phyloP scores from a whole-genome alignment of 1,284 basidiomycete genomes.

The Quambalaria eucalypti region DNA sequence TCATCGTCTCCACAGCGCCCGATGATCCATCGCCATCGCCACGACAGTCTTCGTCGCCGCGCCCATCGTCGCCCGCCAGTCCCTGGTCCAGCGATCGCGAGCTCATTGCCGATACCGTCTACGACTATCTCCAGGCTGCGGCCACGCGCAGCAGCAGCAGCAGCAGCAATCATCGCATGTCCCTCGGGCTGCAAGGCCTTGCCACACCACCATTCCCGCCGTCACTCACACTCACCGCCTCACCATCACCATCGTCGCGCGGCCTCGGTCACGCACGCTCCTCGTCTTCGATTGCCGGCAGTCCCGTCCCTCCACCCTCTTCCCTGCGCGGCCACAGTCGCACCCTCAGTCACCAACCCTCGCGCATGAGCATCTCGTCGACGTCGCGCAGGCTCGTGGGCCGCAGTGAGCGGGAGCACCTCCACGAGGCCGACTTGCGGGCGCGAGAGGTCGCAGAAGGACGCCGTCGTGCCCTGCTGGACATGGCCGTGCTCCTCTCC shows the following conservation, averaged over 20 bases:
- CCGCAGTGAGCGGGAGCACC: constrained; percentile 22
- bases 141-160: not conserved
- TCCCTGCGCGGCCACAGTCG: not conserved
- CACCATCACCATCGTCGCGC: not conserved
- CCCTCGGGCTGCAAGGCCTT: too few species aligned
- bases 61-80: not conserved
- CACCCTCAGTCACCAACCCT: not conserved
- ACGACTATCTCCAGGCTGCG: constrained; percentile 22
- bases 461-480: constrained; percentile 22
- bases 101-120: constrained; percentile 32
- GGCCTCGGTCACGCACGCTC: not conserved
- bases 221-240: too few species aligned
- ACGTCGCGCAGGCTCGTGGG: constrained; percentile 20
- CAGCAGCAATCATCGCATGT: not conserved
- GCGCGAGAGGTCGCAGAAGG: constrained; percentile 31
- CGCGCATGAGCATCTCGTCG: not conserved
- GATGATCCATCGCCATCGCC: constrained; percentile 5
- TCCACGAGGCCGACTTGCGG: constrained; percentile 31
- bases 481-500: constrained; percentile 31
- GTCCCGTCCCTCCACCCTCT: too few species aligned
- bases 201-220: too few species aligned
- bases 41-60: not conserved
- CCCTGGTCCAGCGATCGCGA: constrained; percentile 4
- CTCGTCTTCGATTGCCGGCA: too few species aligned
- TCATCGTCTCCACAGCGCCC: constrained; percentile 30